These are phyloP conservation scores for Colletotrichum tropicale DNA, from an alignment of 2,329 filamentous ascomycete species.

Conservation along the genomic window DNA sequence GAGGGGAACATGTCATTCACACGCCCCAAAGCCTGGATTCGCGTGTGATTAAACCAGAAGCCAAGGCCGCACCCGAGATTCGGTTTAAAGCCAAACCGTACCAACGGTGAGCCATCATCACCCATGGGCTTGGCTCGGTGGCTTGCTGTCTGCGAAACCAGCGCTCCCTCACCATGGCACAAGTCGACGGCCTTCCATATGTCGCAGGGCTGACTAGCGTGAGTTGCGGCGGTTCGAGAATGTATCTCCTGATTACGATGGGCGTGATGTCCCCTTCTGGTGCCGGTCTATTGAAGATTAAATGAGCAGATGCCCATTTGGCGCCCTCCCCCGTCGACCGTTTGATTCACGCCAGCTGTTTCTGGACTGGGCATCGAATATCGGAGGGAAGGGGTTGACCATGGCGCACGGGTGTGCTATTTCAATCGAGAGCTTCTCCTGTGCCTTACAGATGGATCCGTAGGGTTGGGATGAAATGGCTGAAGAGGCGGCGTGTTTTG, in stretches of 20 bases:
- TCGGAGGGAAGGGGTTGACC: background rate
- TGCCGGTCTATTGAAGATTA: background rate
- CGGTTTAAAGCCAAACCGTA: background rate
- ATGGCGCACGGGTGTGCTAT: background rate
- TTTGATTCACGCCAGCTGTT: background rate
- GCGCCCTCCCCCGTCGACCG: background rate
- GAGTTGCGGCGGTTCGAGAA: background rate
- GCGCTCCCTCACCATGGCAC: background rate
- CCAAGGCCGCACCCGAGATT: background rate
- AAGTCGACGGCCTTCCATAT: background rate
- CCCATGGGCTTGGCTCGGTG: background rate
- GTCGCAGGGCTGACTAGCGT: background rate
- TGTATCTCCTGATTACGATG: background rate
- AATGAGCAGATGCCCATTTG: background rate
- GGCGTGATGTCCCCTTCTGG: background rate
- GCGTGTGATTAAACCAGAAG: background rate
- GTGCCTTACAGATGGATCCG: background rate
- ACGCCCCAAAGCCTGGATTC: background rate
- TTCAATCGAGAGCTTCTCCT: background rate
- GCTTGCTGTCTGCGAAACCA: background rate
- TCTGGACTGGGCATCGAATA: background rate
- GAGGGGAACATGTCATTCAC: background rate
- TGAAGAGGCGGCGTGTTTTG: slow-evolving; percentile 3
- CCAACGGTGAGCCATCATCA: background rate
- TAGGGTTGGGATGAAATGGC: background rate